Evolutionary conservation across 2,329 filamentous ascomycete genomes (phyloP).

Genomic region (Aspergillus alliaceus): DNA sequence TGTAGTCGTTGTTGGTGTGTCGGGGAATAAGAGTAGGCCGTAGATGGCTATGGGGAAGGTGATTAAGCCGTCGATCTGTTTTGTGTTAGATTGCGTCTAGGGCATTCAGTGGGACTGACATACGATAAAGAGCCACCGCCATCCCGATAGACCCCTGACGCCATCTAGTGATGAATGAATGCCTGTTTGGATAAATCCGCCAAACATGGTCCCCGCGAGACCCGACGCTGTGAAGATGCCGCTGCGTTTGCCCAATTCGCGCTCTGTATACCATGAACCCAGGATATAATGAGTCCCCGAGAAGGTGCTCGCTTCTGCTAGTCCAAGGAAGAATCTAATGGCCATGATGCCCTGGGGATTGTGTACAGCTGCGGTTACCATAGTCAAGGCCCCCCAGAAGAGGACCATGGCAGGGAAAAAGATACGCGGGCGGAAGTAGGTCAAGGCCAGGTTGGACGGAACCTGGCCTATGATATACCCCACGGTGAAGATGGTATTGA

Average conservation of each 20-base stretch:
- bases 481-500: constrained; percentile 27
- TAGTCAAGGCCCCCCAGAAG: constrained; percentile 33
- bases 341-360: constrained; percentile 33
- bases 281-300: constrained; percentile 40
- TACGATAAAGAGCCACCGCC: constrained; percentile 41
- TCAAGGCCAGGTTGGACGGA: constrained; percentile 26
- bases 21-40: constrained; percentile 44
- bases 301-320: constrained; percentile 33
- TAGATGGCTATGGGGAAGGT: constrained; percentile 45
- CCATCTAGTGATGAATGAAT: constrained; percentile 32
- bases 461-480: constrained; percentile 27
- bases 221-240: constrained; percentile 37
- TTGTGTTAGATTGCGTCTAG: constrained; percentile 3
- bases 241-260: constrained; percentile 39
- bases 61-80: constrained; percentile 39
- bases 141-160: constrained; percentile 27
- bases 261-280: constrained; percentile 46
- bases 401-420: constrained; percentile 32
- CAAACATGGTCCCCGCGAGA: constrained; percentile 38
- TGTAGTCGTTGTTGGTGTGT: constrained; percentile 36
- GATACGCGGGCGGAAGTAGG: constrained; percentile 25
- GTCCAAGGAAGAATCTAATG: constrained; percentile 40
- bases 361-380: constrained; percentile 31
- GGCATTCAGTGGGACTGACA: background rate
- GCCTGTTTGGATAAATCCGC: constrained; percentile 37